Evolutionary conservation across 495 filamentous ascomycete species (phyloP).

Genomic region (Jackrogersella minutella): DNA sequence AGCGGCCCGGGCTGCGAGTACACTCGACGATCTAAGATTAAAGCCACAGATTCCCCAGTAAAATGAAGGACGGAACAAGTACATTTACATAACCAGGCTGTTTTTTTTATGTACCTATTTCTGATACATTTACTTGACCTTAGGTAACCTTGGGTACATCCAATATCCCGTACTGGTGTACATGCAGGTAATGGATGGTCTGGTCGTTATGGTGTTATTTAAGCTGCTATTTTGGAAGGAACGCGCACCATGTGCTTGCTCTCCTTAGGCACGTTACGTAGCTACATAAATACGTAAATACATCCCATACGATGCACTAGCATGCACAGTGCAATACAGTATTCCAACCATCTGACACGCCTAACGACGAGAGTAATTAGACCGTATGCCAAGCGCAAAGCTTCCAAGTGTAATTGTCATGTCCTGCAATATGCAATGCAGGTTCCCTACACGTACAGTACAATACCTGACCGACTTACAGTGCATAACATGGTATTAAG

Average conservation of each 20-base stretch:
- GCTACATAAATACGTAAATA: not conserved
- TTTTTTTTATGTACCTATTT: not conserved
- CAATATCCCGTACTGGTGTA: not conserved
- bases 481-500: constrained; percentile 26
- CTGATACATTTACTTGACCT: too few relatives aligned
- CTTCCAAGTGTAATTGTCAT: constrained; percentile 28
- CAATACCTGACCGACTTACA: constrained; percentile 7
- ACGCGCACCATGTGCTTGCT: constrained; percentile 19
- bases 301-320: not conserved
- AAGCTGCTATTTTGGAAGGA: constrained; percentile 20
- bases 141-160: not conserved
- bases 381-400: constrained; percentile 29
- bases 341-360: constrained; percentile 7
- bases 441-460: constrained; percentile 30
- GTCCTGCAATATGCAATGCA: constrained; percentile 40
- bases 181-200: not conserved
- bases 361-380: constrained; percentile 12
- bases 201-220: not conserved
- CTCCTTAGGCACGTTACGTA: not conserved
- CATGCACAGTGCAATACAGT: constrained; percentile 22
- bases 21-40: constrained; percentile 38
- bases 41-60: constrained; percentile 41
- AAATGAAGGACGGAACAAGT: constrained; percentile 21
- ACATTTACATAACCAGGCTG: not conserved
- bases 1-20: constrained; percentile 30